A percentile compares a stretch with the other conserved stretches of the same genome.
These are phyloP conservation scores for Acer negundo DNA, from an alignment of 345 rosid genomes.

Conservation along the genomic window DNA sequence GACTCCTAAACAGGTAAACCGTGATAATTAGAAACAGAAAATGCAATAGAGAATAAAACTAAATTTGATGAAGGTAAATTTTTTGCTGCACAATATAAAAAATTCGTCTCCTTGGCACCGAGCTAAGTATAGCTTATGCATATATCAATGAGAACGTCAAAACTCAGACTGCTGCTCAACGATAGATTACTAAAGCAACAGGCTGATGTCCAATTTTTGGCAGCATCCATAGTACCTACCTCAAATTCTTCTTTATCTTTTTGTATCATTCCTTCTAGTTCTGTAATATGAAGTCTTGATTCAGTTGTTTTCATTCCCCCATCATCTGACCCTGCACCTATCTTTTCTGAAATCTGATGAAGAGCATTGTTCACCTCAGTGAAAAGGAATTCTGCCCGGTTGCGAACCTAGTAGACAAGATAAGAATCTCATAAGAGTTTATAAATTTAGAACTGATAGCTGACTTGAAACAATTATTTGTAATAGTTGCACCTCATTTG, in stretches of 20 bases:
- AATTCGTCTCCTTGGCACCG: not conserved
- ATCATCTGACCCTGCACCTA: slow-evolving; percentile 39
- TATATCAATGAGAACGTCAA: not conserved
- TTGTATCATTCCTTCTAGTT: slow-evolving; percentile 62
- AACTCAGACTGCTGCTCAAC: slow-evolving; percentile 10
- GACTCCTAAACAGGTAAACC: slow-evolving; percentile 50
- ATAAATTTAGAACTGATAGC: slow-evolving; percentile 10
- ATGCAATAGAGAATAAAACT: not conserved
- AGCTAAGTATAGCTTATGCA: slow-evolving; percentile 4
- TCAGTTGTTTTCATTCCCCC: slow-evolving; percentile 35
- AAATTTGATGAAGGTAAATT: not conserved
- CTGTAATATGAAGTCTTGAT: slow-evolving; percentile 42
- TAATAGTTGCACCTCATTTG: slow-evolving; percentile 57
- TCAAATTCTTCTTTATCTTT: slow-evolving; percentile 73
- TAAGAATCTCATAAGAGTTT: slow-evolving; percentile 15
- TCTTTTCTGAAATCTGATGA: slow-evolving; percentile 49
- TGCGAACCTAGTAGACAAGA: slow-evolving; percentile 49
- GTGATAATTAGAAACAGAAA: slow-evolving; percentile 7
- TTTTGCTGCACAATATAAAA: not conserved
- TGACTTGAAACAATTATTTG: slow-evolving; percentile 13
- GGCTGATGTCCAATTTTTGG: not conserved
- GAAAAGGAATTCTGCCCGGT: slow-evolving; percentile 61
- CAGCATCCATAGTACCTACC: slow-evolving; percentile 46
- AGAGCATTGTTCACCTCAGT: slow-evolving; percentile 66
- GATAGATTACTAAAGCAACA: slow-evolving; percentile 1